Evolutionary conservation across 108 stramenopile genomes (phyloP), one percentile per base, ranked within the genome.

Genomic region (Aurantiochytrium sp.): DNA sequence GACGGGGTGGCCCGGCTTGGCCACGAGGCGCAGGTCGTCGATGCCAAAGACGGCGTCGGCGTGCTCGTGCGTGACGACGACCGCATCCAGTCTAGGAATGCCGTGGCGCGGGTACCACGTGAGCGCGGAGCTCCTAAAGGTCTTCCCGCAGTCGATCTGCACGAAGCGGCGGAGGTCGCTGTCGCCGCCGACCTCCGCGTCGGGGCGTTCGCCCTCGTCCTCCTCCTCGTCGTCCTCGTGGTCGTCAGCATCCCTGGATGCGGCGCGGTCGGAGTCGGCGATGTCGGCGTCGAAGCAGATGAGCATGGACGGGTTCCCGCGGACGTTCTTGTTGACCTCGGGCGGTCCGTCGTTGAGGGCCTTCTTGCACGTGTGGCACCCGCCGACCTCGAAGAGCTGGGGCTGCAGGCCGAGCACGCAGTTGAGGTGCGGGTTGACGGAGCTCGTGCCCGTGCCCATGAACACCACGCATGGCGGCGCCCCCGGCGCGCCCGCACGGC

Each of bases 231-330:
- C n/a, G n/a, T n/a, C n/a, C n/a, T n/a, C n/a, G n/a, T n/a, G n/a
- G n/a, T n/a, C n/a, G n/a, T n/a, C n/a, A n/a, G n/a, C n/a, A n/a
- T n/a, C n/a, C n/a, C n/a, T n/a, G n/a, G n/a, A n/a, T n/a, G n/a
- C n/a, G n/a, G n/a, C n/a, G n/a, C n/a, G n/a, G n/a, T n/a, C n/a
- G n/a, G n/a, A n/a, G n/a, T n/a, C n/a, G n/a, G n/a, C n/a, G n/a
- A n/a, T n/a, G 10, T 34, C 22, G 17, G 50, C 50, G 45, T 81
- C 73, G 45, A 48, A 48, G 42, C 39, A 41, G 12, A 81, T 48
- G 39, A 81, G 45, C 73, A 81, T 48, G 42, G 73, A 81, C 21
- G 73, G 73, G 45, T 81, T 81, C 19, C 73, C 73, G 45, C 73
- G 73, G 21, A 41, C 21, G 30, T 81, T 81, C 3, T 81, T 81